phyloP scores from a whole-genome alignment of 148 eudicot species.

The Heliosperma pusillum region DNA sequence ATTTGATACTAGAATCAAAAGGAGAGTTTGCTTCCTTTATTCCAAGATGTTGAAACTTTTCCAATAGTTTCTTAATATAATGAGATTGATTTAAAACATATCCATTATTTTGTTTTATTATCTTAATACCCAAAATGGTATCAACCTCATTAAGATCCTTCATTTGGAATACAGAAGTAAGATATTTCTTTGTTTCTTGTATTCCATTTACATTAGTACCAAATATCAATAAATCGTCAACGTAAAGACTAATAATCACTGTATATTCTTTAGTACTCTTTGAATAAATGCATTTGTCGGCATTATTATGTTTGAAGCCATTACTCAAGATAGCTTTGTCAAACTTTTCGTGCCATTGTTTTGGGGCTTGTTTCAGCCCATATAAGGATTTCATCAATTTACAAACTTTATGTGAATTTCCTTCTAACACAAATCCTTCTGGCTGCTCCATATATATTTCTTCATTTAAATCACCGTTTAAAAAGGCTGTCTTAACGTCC shows the following conservation, averaged over 20 bases:
- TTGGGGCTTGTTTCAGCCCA: background rate
- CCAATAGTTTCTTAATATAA: background rate
- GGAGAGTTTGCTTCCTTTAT: background rate
- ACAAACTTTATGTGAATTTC: background rate
- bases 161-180: background rate
- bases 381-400: background rate
- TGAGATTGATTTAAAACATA: background rate
- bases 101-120: background rate
- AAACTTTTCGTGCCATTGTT: background rate
- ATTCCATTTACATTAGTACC: background rate
- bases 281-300: background rate
- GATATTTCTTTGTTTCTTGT: background rate
- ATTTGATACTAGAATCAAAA: background rate
- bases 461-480: background rate
- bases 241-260: background rate
- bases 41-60: background rate
- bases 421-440: background rate
- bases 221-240: background rate
- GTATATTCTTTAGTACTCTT: background rate
- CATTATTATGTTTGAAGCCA: constrained; percentile 7
- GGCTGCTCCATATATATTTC: background rate
- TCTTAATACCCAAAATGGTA: constrained; percentile 8
- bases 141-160: constrained; percentile 13
- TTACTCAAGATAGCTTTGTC: background rate
- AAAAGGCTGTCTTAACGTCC: background rate